A percentile compares a stretch with the other conserved stretches of the same genome.
Evolutionary conservation across 1,284 basidiomycete species (phyloP).

Genomic region (Cerioporus squamosus): DNA sequence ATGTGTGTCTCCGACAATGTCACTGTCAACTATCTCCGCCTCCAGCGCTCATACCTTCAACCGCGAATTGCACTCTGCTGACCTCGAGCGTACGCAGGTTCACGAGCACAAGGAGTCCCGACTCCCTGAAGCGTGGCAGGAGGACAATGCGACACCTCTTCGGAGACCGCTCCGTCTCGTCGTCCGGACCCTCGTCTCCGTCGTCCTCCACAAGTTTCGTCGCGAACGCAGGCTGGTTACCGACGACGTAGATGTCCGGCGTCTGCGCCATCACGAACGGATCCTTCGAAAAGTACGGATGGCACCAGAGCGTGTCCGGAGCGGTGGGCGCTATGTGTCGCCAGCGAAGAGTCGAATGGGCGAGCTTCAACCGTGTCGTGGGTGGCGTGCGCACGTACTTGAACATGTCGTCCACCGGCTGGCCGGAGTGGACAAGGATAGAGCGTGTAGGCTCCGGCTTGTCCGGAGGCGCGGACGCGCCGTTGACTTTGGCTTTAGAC

Average conservation of each 20-base stretch:
- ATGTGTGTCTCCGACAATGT: neutral
- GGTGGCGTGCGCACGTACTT: slow-evolving; percentile 83
- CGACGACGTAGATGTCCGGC: slow-evolving; percentile 92
- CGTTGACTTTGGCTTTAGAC: slow-evolving; percentile 19
- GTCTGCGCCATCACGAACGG: slow-evolving; percentile 88
- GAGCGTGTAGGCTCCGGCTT: slow-evolving; percentile 45
- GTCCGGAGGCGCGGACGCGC: slow-evolving; percentile 18
- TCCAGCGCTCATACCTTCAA: slow-evolving; percentile 34
- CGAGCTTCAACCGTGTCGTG: slow-evolving; percentile 72
- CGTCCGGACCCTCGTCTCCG: slow-evolving; percentile 26
- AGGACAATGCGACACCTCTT: slow-evolving; percentile 78
- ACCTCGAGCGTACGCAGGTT: slow-evolving; percentile 61
- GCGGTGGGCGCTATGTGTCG: slow-evolving; percentile 97
- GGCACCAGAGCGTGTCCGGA: slow-evolving; percentile 98
- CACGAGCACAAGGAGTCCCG: slow-evolving; percentile 65
- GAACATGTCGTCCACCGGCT: slow-evolving; percentile 94
- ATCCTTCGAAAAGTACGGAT: slow-evolving; percentile 88
- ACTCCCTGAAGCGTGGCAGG: slow-evolving; percentile 80
- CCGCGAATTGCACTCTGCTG: slow-evolving; percentile 41
- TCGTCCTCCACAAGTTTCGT: slow-evolving; percentile 67
- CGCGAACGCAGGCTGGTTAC: slow-evolving; percentile 86
- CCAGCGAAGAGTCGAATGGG: slow-evolving; percentile 87
- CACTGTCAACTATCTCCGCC: slow-evolving; percentile 18
- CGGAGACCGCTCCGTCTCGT: slow-evolving; percentile 28
- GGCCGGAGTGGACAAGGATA: slow-evolving; percentile 86